Percentiles rank a stretch among this genome's conserved stretches.
phyloP scores from a whole-genome alignment of 192 early-diverging fungal species.

The Thamnidium elegans region DNA sequence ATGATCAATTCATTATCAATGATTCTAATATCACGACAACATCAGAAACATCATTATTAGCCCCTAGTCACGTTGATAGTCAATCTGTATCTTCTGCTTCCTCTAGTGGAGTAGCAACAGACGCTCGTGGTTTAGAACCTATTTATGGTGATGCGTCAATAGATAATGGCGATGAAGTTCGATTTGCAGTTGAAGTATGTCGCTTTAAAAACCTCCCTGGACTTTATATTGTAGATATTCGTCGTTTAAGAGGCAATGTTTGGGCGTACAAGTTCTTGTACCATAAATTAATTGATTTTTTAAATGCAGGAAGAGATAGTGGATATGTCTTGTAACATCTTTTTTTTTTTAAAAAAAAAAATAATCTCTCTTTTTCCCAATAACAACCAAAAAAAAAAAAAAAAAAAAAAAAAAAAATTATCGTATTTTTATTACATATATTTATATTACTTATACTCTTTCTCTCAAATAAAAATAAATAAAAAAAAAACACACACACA shows the following conservation, averaged over 20 bases:
- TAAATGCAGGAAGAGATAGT: slow-evolving; percentile 28
- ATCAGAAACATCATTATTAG: neutral
- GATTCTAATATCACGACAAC: neutral
- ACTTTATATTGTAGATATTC: slow-evolving; percentile 59
- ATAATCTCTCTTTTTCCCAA: too few species aligned
- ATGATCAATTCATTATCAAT: neutral
- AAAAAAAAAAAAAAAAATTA: too few species aligned
- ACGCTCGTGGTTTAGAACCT: slow-evolving; percentile 18
- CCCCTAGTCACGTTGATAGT: neutral
- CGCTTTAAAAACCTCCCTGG: slow-evolving; percentile 74
- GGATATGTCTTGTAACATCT: neutral
- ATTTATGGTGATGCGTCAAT: slow-evolving; percentile 35
- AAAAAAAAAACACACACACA: too few species aligned
- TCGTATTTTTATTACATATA: too few species aligned
- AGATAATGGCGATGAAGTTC: slow-evolving; percentile 64
- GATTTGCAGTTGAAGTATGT: slow-evolving; percentile 74
- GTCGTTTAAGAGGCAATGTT: slow-evolving; percentile 57
- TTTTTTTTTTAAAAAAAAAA: too few species aligned
- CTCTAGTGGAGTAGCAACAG: slow-evolving; percentile 17
- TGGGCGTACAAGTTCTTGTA: slow-evolving; percentile 66
- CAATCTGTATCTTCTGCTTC: neutral
- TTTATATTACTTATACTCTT: too few species aligned
- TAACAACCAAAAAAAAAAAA: too few species aligned
- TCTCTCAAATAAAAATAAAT: too few species aligned
- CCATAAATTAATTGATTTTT: slow-evolving; percentile 39